Base-by-base conservation (phyloP, 2,329 filamentous ascomycete species). In the Fusarium sp. region DNA sequence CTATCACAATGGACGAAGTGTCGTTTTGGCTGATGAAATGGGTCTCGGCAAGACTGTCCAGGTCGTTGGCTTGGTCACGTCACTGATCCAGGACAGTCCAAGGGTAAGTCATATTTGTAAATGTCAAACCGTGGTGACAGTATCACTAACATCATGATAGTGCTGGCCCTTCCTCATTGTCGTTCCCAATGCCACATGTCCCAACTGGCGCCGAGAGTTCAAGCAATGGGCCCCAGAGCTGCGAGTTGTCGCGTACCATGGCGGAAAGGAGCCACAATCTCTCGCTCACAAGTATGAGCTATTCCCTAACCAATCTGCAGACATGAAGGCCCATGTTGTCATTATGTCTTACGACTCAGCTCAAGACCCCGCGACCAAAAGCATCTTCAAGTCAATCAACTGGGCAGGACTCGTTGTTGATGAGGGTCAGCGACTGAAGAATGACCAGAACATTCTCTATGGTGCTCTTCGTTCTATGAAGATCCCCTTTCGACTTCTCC, bases 171-270 rank as follows among this genome's bases (percentile, higher is more conserved):
- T 97, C 76, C 84, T 99, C 14, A 86, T 98, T 3, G 93, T 97
- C 2, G 95, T 97, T 0, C 96, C 96, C 0, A 98, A 98, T 76
- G 90, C 95, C 0, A 99, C 96, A 0, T 97, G 93, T 78, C 89
- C 93, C n/a, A 99, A 99, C 77, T 99, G 96, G 95, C 91, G 95
- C 6, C 90, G 95, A 53, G 96, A 99, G 77, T 93, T 98, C 78
- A 96, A 97, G 81, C 90, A 92, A 71, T 99, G 95, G 95, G 90
- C 91, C 0, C 95, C 95, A 1, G 88, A 87, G 6, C 81, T 98
- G 34, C 89, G 93, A 42, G 93, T 97, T 6, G 93, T 97, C n/a
- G 91, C 93, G 0, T 98, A 96, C 77, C 96, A 96, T 77, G 96
- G 96, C 49, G 91, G 91, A 14, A 86, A 85, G 55, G 85, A 86